Conservation (phyloP, 108 stramenopile species). For the Skeletonema menzelii region DNA sequence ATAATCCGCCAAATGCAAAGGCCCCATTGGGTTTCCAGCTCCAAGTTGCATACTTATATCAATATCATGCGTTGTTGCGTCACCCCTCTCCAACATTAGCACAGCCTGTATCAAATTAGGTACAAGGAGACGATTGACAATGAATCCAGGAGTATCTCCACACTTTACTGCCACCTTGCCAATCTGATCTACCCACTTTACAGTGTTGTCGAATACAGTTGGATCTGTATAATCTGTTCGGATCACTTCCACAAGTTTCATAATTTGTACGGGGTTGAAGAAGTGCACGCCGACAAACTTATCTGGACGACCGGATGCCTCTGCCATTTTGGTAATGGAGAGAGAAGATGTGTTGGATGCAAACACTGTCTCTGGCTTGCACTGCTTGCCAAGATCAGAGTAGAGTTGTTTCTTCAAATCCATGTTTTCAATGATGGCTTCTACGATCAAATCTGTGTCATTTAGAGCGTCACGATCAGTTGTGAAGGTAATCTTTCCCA, state of each 20-base stretch:
- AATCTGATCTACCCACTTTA: constrained; percentile 80
- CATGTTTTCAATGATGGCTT: constrained; percentile 96
- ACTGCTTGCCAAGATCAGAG: constrained; percentile 69
- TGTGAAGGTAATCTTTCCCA: constrained; percentile 79
- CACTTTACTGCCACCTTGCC: constrained; percentile 93
- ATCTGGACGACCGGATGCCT: constrained; percentile 86
- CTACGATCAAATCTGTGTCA: constrained; percentile 90
- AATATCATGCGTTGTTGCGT: constrained; percentile 92
- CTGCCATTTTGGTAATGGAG: constrained; percentile 89
- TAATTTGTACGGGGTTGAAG: constrained; percentile 98
- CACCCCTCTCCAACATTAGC: constrained; percentile 92
- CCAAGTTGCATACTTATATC: constrained; percentile 97
- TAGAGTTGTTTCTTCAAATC: constrained; percentile 90
- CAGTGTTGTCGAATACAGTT: constrained; percentile 79
- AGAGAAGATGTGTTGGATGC: constrained; percentile 95
- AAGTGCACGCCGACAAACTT: constrained; percentile 98
- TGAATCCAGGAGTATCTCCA: constrained; percentile 97
- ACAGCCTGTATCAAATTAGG: constrained; percentile 92
- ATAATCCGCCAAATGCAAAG: constrained; percentile 93
- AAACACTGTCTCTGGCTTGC: constrained; percentile 88
- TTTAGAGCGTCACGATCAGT: constrained; percentile 73
- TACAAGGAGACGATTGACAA: constrained; percentile 97
- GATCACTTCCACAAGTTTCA: constrained; percentile 98
- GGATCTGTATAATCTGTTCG: constrained; percentile 83
- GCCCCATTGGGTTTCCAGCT: constrained; percentile 99